Base-by-base conservation (phyloP, 2,329 filamentous ascomycete species). In the Neurospora crassa region DNA sequence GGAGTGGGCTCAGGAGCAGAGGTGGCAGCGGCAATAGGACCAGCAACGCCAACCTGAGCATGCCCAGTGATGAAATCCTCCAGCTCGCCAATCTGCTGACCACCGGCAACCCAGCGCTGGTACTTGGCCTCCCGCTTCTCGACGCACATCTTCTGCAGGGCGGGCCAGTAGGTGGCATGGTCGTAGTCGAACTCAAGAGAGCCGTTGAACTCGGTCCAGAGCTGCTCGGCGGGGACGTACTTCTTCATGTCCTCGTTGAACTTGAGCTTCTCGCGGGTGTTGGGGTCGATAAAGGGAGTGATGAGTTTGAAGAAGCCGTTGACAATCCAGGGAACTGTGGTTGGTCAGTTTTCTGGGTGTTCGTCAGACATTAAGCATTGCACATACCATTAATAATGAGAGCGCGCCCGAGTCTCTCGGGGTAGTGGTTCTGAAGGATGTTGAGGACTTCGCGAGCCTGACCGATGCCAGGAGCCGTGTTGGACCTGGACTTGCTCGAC, bases 301-400 rank as follows among this genome's bases (percentile, higher is more conserved):
- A 99, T 94, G 77, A 97, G 84, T 82, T 97, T 97, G 87, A 98
- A 97, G 86, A 99, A 99, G 69, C 92, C 92, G 81, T 89, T 91
- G 73, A 98, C 92, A 74, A 97, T 87, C 89, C 93, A 97, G 0
- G 95, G 95, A 68, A 97, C 92, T 95, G 74, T 67, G 5, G 20
- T 12, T 47, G 34, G n/a, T 16, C 14, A 37, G 40, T 11, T 41
- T 3, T 29, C 1, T 29, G 16, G 5, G 12, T 67, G 2, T 59
- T 34, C 2, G 59, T 43, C 18, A 8, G n/a, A 40, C 1, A 8
- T 37, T 11, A 10, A 10, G 16, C 12, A 43, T 29, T 10, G 8
- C 24, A 82, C 88, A 78, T 82, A 95, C 92, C 88, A 76, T 98
- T 96, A 75, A 94, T 92, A 73, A 98, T 93, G 76, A 98, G 86